Evolutionary conservation across 495 filamentous ascomycete species (phyloP).

Genomic region (Penicillium daleae): DNA sequence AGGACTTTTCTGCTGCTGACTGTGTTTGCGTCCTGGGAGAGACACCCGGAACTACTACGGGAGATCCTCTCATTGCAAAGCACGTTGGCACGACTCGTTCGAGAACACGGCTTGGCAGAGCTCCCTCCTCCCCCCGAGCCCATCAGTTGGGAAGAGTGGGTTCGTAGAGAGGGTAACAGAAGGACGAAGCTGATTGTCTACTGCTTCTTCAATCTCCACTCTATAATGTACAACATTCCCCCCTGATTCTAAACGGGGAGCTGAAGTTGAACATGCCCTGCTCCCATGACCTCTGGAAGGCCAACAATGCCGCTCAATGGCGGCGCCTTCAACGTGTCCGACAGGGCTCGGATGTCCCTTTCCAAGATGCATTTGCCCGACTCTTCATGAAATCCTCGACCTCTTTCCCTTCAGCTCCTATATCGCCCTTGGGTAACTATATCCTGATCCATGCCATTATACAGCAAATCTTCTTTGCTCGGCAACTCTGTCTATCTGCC

Average conservation of each 20-base stretch:
- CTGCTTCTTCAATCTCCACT: slow-evolving; percentile 59
- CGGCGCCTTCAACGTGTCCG: slow-evolving; percentile 43
- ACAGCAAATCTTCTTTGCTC: slow-evolving; percentile 57
- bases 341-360: slow-evolving; percentile 44
- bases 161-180: slow-evolving; percentile 50
- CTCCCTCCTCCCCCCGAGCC: slow-evolving; percentile 35
- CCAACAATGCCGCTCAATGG: slow-evolving; percentile 51
- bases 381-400: slow-evolving; percentile 47
- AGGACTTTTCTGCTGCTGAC: slow-evolving; percentile 52
- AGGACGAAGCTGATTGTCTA: slow-evolving; percentile 58
- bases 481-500: slow-evolving; percentile 51
- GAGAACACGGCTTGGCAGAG: slow-evolving; percentile 51
- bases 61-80: slow-evolving; percentile 56
- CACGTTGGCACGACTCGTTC: slow-evolving; percentile 53
- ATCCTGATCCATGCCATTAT: slow-evolving; percentile 58
- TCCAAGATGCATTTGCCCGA: slow-evolving; percentile 54
- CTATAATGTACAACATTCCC: slow-evolving; percentile 60
- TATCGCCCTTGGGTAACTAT: slow-evolving; percentile 58
- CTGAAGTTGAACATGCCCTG: slow-evolving; percentile 54
- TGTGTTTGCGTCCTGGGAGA: slow-evolving; percentile 58
- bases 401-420: slow-evolving; percentile 53
- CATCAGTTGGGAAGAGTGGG: slow-evolving; percentile 55
- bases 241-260: slow-evolving; percentile 54
- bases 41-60: slow-evolving; percentile 51
- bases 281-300: slow-evolving; percentile 56